phyloP scores from a whole-genome alignment of 164 flowering plant genomes.

The Tetracentron sinense region DNA sequence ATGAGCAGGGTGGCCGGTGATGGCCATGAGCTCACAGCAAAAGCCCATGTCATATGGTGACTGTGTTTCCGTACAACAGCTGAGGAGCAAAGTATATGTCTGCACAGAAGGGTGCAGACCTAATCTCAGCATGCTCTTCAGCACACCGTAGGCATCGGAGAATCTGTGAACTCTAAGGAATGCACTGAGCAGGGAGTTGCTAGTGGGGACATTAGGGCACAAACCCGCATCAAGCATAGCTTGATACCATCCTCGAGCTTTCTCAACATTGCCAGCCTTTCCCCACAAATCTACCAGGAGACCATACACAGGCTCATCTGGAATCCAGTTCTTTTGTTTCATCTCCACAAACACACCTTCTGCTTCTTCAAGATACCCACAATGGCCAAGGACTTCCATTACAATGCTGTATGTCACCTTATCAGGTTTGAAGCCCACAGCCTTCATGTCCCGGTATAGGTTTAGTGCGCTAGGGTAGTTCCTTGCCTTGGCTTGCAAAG shows the following conservation, averaged over 20 bases:
- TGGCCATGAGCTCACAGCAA: constrained; percentile 73
- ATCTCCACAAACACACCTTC: constrained; percentile 79
- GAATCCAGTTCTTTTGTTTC: constrained; percentile 70
- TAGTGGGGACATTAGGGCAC: constrained; percentile 88
- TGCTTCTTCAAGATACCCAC: constrained; percentile 91
- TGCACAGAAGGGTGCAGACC: constrained; percentile 80
- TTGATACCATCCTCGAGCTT: constrained; percentile 84
- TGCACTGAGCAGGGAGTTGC: constrained; percentile 90
- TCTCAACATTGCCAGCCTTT: constrained; percentile 75
- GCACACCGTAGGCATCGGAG: constrained; percentile 66
- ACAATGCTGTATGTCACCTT: constrained; percentile 92
- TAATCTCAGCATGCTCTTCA: constrained; percentile 61
- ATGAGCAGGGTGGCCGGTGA: constrained; percentile 88
- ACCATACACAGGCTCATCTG: constrained; percentile 96
- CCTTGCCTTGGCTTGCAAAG: constrained; percentile 88
- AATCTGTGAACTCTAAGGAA: constrained; percentile 70
- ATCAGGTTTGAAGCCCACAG: constrained; percentile 85
- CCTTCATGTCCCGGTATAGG: constrained; percentile 82
- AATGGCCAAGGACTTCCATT: constrained; percentile 98
- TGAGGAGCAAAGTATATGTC: constrained; percentile 87
- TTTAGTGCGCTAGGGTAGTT: constrained; percentile 66
- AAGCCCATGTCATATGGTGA: constrained; percentile 58
- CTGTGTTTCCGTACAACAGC: constrained; percentile 78
- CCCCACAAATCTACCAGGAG: constrained; percentile 97
- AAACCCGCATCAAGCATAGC: constrained; percentile 86